A percentile compares a stretch with the other conserved stretches of the same genome.
phyloP scores from a whole-genome alignment of 1,284 basidiomycete species.

The Leccinum griseonigrum region DNA sequence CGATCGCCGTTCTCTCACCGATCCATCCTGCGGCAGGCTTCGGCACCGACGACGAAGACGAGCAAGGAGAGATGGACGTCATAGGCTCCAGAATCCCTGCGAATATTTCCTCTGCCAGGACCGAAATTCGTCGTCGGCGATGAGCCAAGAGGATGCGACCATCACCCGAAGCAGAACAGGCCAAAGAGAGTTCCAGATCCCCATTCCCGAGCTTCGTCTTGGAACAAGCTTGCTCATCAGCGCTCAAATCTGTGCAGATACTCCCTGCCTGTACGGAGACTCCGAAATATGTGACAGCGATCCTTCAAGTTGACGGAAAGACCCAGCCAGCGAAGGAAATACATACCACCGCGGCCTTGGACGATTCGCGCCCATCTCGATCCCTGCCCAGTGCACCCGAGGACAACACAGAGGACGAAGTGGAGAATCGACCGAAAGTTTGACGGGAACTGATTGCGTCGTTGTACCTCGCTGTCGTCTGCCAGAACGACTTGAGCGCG shows the following conservation, averaged over 20 bases:
- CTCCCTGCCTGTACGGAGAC: background rate
- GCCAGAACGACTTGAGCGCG: slow-evolving; percentile 92
- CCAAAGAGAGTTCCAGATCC: background rate
- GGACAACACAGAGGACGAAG: slow-evolving; percentile 7
- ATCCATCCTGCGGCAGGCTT: slow-evolving; percentile 1
- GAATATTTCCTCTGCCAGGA: slow-evolving; percentile 19
- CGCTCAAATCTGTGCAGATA: background rate
- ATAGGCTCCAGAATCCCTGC: slow-evolving; percentile 30
- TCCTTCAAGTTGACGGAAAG: slow-evolving; percentile 18
- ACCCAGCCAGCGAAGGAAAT: slow-evolving; percentile 25
- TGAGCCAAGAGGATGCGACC: slow-evolving; percentile 6
- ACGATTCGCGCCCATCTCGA: slow-evolving; percentile 7
- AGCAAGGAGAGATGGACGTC: slow-evolving; percentile 20
- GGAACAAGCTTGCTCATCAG: slow-evolving; percentile 4
- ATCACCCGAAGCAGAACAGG: slow-evolving; percentile 4
- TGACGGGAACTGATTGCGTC: slow-evolving; percentile 80
- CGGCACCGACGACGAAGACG: slow-evolving; percentile 20
- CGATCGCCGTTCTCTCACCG: slow-evolving; percentile 12
- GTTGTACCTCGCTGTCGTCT: slow-evolving; percentile 95
- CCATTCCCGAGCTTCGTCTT: background rate
- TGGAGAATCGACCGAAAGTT: slow-evolving; percentile 13
- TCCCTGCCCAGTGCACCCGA: background rate
- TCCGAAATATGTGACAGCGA: background rate
- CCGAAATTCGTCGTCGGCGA: slow-evolving; percentile 14
- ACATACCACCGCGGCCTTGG: slow-evolving; percentile 15